Evolutionary conservation across 495 filamentous ascomycete species (phyloP).

Genomic region (Penicillium daleae): DNA sequence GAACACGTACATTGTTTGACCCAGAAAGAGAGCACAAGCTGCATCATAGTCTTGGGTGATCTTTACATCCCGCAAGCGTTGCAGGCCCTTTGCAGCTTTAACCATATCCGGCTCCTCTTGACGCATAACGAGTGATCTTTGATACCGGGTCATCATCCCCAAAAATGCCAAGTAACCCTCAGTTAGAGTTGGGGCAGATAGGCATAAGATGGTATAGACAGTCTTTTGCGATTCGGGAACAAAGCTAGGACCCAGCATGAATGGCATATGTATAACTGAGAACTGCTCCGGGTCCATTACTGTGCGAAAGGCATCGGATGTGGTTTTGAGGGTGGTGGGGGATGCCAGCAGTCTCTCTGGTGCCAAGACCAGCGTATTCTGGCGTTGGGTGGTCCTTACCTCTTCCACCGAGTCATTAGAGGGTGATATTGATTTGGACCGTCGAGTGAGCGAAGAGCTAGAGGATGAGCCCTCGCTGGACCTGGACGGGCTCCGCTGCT

Average conservation of each 20-base stretch:
- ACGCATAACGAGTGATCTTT: constrained; percentile 29
- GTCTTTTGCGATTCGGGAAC: constrained; percentile 23
- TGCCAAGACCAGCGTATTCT: constrained; percentile 10
- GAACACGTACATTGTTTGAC: constrained; percentile 37
- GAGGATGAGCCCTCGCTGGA: constrained; percentile 11
- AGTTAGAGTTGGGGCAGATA: constrained; percentile 27
- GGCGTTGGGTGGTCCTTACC: constrained; percentile 9
- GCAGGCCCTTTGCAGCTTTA: constrained; percentile 32
- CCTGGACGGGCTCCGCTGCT: constrained; percentile 5
- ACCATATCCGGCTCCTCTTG: constrained; percentile 27
- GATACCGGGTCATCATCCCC: constrained; percentile 32
- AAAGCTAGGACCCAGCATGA: constrained; percentile 29
- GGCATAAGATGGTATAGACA: constrained; percentile 24
- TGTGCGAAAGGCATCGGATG: constrained; percentile 30
- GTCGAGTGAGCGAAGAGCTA: constrained; percentile 1
- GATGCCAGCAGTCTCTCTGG: constrained; percentile 28
- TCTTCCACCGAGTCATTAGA: constrained; percentile 8
- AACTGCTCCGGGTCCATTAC: constrained; percentile 32
- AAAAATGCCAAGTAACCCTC: constrained; percentile 35
- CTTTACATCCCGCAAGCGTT: constrained; percentile 26
- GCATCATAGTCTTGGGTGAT: constrained; percentile 32
- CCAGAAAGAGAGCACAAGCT: constrained; percentile 32
- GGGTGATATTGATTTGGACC: constrained; percentile 16
- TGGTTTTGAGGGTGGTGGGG: constrained; percentile 23
- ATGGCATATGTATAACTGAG: constrained; percentile 30